Conservation (phyloP, 495 filamentous ascomycete species). For the Aspergillus bertholletiae region DNA sequence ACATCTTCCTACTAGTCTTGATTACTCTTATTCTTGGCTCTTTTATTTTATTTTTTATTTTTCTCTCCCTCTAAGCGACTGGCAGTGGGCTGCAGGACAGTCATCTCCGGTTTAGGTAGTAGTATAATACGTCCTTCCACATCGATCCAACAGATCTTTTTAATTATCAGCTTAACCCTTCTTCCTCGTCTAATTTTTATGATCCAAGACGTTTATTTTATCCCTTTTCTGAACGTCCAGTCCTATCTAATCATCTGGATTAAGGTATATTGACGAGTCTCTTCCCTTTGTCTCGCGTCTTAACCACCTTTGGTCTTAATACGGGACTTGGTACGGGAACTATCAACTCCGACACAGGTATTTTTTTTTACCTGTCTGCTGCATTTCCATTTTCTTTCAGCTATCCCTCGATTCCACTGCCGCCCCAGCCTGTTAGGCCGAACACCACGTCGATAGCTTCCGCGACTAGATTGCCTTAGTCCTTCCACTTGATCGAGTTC, state of each 20-base stretch:
- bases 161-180: no score
- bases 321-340: neutral
- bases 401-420: conserved; percentile 1
- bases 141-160: no score
- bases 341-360: neutral
- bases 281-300: neutral
- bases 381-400: neutral
- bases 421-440: conserved; percentile 2
- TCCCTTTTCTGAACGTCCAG: neutral
- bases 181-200: no score
- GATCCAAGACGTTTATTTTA: no score
- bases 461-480: conserved; percentile 2
- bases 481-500: conserved; percentile 5
- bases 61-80: neutral
- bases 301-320: neutral
- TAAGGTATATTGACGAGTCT: neutral
- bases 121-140: neutral
- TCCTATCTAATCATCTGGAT: no score
- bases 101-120: neutral
- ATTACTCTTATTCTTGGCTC: neutral
- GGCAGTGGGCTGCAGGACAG: no score
- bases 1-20: neutral
- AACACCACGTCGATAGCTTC: conserved; percentile 11
- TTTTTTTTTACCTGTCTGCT: neutral
- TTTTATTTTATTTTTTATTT: no score